Conservation (phyloP, 495 filamentous ascomycete genomes). For the Neurospora discreta region DNA sequence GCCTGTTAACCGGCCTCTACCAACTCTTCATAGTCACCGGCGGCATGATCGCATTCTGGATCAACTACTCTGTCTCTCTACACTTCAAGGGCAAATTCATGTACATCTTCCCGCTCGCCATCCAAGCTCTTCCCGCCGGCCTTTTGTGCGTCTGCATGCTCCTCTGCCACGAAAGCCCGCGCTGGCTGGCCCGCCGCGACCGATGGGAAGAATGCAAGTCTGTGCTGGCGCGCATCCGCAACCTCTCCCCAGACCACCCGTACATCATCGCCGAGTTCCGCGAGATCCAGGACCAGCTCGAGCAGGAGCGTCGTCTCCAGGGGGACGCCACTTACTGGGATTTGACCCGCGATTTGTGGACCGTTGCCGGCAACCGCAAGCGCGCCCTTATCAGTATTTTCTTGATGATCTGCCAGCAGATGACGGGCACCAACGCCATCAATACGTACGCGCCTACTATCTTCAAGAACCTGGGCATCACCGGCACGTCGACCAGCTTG, state of each 20-base stretch:
- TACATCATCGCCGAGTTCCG: slow-evolving; percentile 57
- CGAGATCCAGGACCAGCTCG: slow-evolving; percentile 58
- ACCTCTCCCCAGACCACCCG: slow-evolving; percentile 44
- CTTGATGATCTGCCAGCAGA: slow-evolving; percentile 38
- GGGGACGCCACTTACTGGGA: slow-evolving; percentile 52
- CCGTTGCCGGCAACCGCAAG: slow-evolving; percentile 46
- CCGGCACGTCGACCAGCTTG: slow-evolving; percentile 31
- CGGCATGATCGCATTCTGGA: slow-evolving; percentile 46
- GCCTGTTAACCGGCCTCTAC: slow-evolving; percentile 45
- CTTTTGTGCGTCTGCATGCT: slow-evolving; percentile 47
- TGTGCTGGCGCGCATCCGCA: slow-evolving; percentile 45
- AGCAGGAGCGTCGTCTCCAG: slow-evolving; percentile 53
- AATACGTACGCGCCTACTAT: slow-evolving; percentile 44
- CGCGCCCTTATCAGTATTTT: slow-evolving; percentile 29
- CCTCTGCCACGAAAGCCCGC: slow-evolving; percentile 54
- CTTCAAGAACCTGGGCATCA: slow-evolving; percentile 38
- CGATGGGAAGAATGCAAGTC: slow-evolving; percentile 54
- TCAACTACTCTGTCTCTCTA: slow-evolving; percentile 42
- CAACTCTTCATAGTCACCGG: slow-evolving; percentile 52
- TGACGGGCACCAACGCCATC: slow-evolving; percentile 35
- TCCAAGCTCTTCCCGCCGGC: slow-evolving; percentile 53
- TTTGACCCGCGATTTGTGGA: slow-evolving; percentile 62
- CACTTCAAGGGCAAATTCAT: slow-evolving; percentile 25
- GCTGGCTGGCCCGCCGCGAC: slow-evolving; percentile 59
- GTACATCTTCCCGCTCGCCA: slow-evolving; percentile 57